Evolutionary conservation across 1,284 basidiomycete species (phyloP).

Genomic region (Phlebopus sp.): DNA sequence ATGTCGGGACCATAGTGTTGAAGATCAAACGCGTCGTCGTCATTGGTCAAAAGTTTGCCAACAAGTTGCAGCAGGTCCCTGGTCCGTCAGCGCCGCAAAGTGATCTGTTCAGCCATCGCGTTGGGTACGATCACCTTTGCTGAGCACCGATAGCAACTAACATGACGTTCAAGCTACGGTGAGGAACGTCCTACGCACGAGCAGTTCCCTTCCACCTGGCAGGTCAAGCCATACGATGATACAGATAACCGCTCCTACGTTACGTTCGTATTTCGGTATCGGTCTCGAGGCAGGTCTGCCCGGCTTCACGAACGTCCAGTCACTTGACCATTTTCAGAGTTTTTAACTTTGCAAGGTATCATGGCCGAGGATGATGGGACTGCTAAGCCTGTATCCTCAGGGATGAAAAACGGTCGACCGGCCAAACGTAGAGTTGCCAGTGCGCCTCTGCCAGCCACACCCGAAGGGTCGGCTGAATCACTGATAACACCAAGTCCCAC

Average conservation of each 20-base stretch:
- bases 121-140: conserved; percentile 34
- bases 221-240: conserved; percentile 43
- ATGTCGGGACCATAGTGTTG: conserved; percentile 51
- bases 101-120: conserved; percentile 36
- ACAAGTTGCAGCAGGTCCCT: conserved; percentile 38
- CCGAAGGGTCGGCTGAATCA: neutral
- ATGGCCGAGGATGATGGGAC: conserved; percentile 8
- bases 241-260: conserved; percentile 44
- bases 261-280: conserved; percentile 59
- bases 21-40: conserved; percentile 49
- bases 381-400: conserved; percentile 1
- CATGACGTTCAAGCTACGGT: conserved; percentile 36
- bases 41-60: conserved; percentile 31
- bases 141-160: neutral
- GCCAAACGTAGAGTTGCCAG: conserved; percentile 14
- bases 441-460: conserved; percentile 1
- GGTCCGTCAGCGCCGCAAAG: conserved; percentile 26
- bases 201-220: conserved; percentile 50
- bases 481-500: conserved; percentile 11
- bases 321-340: conserved; percentile 15
- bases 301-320: neutral
- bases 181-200: conserved; percentile 35
- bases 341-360: conserved; percentile 22
- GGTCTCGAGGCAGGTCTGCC: conserved; percentile 42
- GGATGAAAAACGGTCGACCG: conserved; percentile 1